phyloP scores from a whole-genome alignment of 2,329 filamentous ascomycete genomes.

The Xylariales sp. region DNA sequence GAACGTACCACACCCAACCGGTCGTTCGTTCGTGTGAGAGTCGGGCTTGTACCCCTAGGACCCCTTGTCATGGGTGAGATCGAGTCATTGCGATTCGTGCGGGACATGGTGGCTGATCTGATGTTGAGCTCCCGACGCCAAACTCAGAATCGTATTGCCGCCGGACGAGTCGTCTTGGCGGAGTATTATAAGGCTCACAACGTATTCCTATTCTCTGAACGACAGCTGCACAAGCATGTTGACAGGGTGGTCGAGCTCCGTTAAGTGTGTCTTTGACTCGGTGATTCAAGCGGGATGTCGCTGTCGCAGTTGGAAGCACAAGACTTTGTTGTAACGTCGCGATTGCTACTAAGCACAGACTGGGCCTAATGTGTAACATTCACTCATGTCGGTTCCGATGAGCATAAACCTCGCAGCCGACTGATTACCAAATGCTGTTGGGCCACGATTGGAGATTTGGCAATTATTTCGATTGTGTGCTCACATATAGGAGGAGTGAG shows the following conservation, averaged over 20 bases:
- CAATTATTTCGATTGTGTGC: not conserved
- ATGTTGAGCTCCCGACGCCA: not conserved
- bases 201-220: too few relatives aligned
- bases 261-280: not conserved
- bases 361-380: too few relatives aligned
- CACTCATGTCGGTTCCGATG: too few relatives aligned
- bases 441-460: not conserved
- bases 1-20: slow-evolving; percentile 16
- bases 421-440: not conserved
- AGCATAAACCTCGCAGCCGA: too few relatives aligned
- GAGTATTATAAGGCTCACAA: too few relatives aligned
- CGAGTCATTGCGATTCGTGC: slow-evolving; percentile 25
- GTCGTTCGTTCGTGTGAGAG: slow-evolving; percentile 17
- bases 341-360: too few relatives aligned
- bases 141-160: not conserved
- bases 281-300: too few relatives aligned
- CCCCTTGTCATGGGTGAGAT: slow-evolving; percentile 30
- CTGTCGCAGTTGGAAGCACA: too few relatives aligned
- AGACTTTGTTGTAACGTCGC: too few relatives aligned
- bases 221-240: not conserved
- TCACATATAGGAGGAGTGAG: not conserved
- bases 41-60: slow-evolving; percentile 21
- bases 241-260: not conserved
- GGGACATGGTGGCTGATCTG: slow-evolving; percentile 16
- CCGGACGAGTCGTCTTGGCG: too few relatives aligned